These are phyloP conservation scores for Taphrina betulina DNA, from an alignment of 1,139 yeast species.

Conservation along the genomic window DNA sequence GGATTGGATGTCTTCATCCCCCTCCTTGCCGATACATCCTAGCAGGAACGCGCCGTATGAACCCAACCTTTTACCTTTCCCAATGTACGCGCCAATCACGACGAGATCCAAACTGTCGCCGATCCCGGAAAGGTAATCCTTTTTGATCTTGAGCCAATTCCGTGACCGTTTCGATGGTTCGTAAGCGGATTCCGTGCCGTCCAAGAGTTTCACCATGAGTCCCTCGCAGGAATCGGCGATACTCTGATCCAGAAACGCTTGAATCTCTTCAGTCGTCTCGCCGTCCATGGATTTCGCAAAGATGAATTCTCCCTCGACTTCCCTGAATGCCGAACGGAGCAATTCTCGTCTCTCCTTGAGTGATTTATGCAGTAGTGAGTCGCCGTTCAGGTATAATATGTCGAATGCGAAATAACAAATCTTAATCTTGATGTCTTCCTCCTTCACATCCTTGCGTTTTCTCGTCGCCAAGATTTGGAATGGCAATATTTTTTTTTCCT, in stretches of 20 bases:
- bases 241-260: conserved; percentile 81
- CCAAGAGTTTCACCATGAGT: conserved; percentile 85
- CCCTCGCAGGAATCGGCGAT: conserved; percentile 94
- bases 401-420: conserved; percentile 94
- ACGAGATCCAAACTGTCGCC: conserved; percentile 95
- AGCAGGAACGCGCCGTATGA: conserved; percentile 89
- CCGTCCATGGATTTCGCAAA: conserved; percentile 78
- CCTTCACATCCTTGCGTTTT: conserved; percentile 87
- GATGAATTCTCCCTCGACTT: conserved; percentile 73
- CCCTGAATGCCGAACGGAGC: conserved; percentile 57
- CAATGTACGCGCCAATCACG: conserved; percentile 90
- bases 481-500: conserved; percentile 72
- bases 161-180: conserved; percentile 94
- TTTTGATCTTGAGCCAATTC: conserved; percentile 92
- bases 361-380: conserved; percentile 64
- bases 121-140: conserved; percentile 88
- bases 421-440: conserved; percentile 80
- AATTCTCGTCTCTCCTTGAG: conserved; percentile 67
- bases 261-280: conserved; percentile 66
- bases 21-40: conserved; percentile 84
- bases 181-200: conserved; percentile 76
- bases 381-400: conserved; percentile 68
- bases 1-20: conserved; percentile 82
- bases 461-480: conserved; percentile 91
- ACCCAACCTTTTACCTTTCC: conserved; percentile 93